Evolutionary conservation across 2,329 filamentous ascomycete genomes (phyloP).

Genomic region (Clarireedia hainanense): DNA sequence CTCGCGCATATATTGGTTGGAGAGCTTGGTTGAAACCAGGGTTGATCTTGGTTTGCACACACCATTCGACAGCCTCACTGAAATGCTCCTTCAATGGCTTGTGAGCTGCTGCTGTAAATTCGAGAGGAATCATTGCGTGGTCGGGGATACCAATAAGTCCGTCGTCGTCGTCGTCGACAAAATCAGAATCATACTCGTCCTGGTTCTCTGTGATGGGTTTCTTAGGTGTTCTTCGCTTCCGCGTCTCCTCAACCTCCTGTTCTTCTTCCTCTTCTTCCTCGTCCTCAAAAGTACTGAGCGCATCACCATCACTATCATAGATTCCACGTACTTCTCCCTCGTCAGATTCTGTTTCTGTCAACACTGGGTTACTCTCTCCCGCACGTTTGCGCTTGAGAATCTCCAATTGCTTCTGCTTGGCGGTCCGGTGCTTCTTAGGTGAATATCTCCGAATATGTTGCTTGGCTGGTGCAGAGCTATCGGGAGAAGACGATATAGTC

Average conservation of each 20-base stretch:
- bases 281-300: slow-evolving; percentile 43
- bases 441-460: slow-evolving; percentile 5
- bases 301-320: slow-evolving; percentile 21
- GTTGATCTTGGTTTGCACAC: slow-evolving; percentile 71
- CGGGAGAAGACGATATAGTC: slow-evolving; percentile 12
- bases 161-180: slow-evolving; percentile 56
- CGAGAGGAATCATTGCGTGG: slow-evolving; percentile 48
- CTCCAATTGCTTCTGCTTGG: slow-evolving; percentile 35
- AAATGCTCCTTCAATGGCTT: slow-evolving; percentile 67
- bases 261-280: slow-evolving; percentile 27
- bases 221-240: slow-evolving; percentile 2
- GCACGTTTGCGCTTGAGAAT: slow-evolving; percentile 33
- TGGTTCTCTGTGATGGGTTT: slow-evolving; percentile 9
- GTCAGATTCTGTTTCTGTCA: slow-evolving; percentile 32
- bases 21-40: slow-evolving; percentile 58
- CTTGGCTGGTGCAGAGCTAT: slow-evolving; percentile 3
- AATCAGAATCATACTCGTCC: slow-evolving; percentile 38
- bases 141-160: slow-evolving; percentile 48
- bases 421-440: slow-evolving; percentile 28
- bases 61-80: slow-evolving; percentile 68
- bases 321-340: slow-evolving; percentile 11
- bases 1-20: slow-evolving; percentile 52
- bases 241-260: slow-evolving; percentile 3
- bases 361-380: slow-evolving; percentile 32
- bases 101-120: slow-evolving; percentile 59